Evolutionary conservation across 208 protist genomes (phyloP), one percentile per base, ranked within the genome.

Genomic region (Trypanosoma conorhini): DNA sequence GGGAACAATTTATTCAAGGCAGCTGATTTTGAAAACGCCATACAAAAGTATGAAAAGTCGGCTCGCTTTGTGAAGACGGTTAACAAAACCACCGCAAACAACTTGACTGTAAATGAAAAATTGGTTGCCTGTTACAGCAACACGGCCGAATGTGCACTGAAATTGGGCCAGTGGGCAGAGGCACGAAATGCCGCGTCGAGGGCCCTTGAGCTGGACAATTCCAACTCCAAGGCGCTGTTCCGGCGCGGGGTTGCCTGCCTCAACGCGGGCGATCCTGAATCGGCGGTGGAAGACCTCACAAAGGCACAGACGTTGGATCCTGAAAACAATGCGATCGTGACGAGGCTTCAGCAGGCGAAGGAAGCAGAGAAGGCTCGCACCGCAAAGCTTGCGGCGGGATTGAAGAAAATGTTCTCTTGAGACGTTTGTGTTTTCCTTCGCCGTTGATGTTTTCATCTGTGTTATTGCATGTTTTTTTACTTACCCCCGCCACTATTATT

Each of bases 381-480:
- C 59, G 87, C 82, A 46, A 97, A 97, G 76, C 28, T 94, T 19
- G 89, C 89, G 3, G 81, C 87, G 4, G 72, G 74, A 7, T 72
- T 94, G 13, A 93, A 93, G 77, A 97, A 96, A 76, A 96, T 95
- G 90, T 95, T 97, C 64, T 81, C 83, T 10, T 95, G 70, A 44
- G 60, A 63, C 54, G 40, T 42, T 1, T 63, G 12, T 42, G 30
- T 62, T 62, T 42, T 62, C 50, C 44, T 67, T 46, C 67, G 10
- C 22, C 10, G 33, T 30, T 33, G 35, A 1, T 66, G 19, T 38
- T 40, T 60, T 67, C 12, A 54, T 74, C 44, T 67, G 28, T 35
- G 62, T 61, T 48, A 33, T 40, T 31, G 0, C 55, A 35, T 64
- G 31, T 56, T 52, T 38, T 69, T 67, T 59, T 69, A 51, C 35